phyloP scores from a whole-genome alignment of 805 yeast species.

The Candida hungchunana region DNA sequence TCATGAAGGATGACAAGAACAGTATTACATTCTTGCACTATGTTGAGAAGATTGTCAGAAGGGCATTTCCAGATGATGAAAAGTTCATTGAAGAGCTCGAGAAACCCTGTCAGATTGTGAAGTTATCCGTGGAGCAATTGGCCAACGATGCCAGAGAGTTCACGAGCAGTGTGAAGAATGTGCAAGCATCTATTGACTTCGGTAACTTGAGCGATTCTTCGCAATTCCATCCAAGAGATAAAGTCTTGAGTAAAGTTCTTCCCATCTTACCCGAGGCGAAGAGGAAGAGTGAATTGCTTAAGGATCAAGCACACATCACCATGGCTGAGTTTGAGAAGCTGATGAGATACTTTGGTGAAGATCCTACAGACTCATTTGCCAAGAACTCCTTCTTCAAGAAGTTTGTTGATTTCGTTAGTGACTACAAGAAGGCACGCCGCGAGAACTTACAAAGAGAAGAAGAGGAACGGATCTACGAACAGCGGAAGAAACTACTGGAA shows the following conservation, averaged over 20 bases:
- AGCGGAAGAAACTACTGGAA: conserved; percentile 55
- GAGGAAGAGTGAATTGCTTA: conserved; percentile 45
- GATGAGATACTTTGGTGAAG: conserved; percentile 73
- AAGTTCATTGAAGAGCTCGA: conserved; percentile 57
- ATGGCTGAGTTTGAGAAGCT: conserved; percentile 49
- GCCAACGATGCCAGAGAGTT: conserved; percentile 56
- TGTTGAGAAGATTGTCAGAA: conserved; percentile 63
- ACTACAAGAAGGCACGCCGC: conserved; percentile 58
- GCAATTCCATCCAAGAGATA: conserved; percentile 64
- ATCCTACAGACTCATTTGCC: conserved; percentile 46
- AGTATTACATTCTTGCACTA: conserved; percentile 71
- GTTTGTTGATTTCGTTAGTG: conserved; percentile 54
- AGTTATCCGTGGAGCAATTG: conserved; percentile 59
- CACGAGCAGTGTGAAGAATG: conserved; percentile 44
- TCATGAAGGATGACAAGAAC: conserved; percentile 63
- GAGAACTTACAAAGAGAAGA: conserved; percentile 69
- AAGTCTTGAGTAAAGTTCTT: conserved; percentile 47
- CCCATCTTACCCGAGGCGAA: conserved; percentile 54
- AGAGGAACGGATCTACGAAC: conserved; percentile 59
- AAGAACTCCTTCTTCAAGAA: conserved; percentile 59
- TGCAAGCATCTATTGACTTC: conserved; percentile 48
- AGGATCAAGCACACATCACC: conserved; percentile 47
- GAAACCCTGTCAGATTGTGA: conserved; percentile 50
- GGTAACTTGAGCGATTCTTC: conserved; percentile 64
- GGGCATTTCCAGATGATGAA: conserved; percentile 60